phyloP scores from a whole-genome alignment of 2,329 filamentous ascomycete genomes.

The Penicillium expansum region DNA sequence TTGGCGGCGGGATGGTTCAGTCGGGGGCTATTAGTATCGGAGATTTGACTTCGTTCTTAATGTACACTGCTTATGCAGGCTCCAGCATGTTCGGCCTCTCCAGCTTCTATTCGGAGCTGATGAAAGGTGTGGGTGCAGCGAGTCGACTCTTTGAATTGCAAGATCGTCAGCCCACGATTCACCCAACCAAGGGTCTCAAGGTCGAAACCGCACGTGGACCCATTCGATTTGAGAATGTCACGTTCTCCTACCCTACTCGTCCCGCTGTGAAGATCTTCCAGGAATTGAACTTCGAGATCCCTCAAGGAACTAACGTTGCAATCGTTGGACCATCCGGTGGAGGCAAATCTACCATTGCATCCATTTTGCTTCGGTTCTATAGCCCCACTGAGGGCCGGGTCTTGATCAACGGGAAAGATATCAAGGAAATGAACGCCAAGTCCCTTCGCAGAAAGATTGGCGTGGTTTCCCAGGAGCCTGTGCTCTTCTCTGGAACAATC shows the following conservation, averaged over 20 bases:
- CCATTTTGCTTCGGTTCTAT: constrained; percentile 89
- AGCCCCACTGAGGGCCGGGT: constrained; percentile 74
- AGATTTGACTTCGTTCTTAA: constrained; percentile 92
- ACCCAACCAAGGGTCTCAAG: constrained; percentile 75
- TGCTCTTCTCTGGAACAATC: constrained; percentile 78
- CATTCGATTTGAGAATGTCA: constrained; percentile 82
- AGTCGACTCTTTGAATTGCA: constrained; percentile 93
- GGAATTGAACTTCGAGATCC: constrained; percentile 83
- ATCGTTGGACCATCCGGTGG: constrained; percentile 95
- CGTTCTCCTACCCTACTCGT: constrained; percentile 89
- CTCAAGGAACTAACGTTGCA: constrained; percentile 89
- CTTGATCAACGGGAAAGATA: constrained; percentile 78
- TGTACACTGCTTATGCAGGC: constrained; percentile 88
- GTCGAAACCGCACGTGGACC: constrained; percentile 82
- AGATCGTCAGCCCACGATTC: constrained; percentile 80
- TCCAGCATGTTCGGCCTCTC: constrained; percentile 92
- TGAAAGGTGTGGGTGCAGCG: constrained; percentile 98
- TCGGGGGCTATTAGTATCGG: constrained; percentile 83
- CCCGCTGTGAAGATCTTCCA: constrained; percentile 91
- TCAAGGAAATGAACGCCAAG: constrained; percentile 86
- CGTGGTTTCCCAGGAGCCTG: constrained; percentile 92
- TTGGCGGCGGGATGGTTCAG: constrained; percentile 86
- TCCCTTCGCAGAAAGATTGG: constrained; percentile 89
- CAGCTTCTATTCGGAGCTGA: constrained; percentile 95
- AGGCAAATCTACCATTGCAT: constrained; percentile 92